Conservation (phyloP, 805 yeast species). For the Metschnikowia dekortorum region DNA sequence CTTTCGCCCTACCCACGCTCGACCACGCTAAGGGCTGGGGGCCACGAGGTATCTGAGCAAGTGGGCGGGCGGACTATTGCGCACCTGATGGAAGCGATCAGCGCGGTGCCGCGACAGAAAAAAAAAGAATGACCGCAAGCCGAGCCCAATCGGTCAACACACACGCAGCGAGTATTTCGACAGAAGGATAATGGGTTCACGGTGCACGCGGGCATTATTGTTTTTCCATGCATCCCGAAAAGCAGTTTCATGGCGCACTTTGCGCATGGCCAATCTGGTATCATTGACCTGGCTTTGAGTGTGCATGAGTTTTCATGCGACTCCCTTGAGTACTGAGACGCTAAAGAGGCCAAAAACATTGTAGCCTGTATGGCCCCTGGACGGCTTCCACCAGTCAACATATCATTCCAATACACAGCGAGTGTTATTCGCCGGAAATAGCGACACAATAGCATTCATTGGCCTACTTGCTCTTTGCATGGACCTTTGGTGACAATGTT, state of each 20-base stretch:
- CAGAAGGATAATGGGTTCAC: not conserved
- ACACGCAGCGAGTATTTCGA: not conserved
- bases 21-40: not conserved
- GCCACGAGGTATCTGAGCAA: not conserved
- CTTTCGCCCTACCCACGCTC: too few relatives aligned
- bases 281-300: not conserved
- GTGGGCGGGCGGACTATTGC: not conserved
- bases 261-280: not conserved
- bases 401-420: not conserved
- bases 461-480: not conserved
- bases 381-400: not conserved
- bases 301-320: not conserved
- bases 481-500: not conserved
- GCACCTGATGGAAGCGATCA: not conserved
- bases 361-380: not conserved
- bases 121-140: not conserved
- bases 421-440: not conserved
- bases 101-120: conserved; percentile 1
- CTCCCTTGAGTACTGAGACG: not conserved
- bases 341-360: not conserved
- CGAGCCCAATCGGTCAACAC: not conserved
- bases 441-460: not conserved
- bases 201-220: not conserved
- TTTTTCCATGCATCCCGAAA: not conserved
- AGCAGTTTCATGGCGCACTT: not conserved